Evolutionary conservation across 352 stramenopile genomes (phyloP).

Genomic region (Phytophthora foliorum): DNA sequence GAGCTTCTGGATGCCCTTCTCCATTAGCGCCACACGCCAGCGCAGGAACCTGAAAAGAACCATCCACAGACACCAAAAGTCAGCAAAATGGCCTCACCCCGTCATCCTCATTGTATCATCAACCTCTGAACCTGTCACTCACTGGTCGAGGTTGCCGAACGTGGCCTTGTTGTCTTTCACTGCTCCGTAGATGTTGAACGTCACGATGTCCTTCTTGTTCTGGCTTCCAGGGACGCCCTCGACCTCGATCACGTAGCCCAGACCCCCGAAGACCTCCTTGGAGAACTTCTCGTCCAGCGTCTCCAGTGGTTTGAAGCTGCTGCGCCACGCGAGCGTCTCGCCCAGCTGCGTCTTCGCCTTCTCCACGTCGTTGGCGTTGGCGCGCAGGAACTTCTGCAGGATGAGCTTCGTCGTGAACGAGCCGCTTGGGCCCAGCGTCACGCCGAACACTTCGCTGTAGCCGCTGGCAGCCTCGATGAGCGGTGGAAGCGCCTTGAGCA

Average conservation of each 20-base stretch:
- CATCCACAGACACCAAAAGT: constrained; percentile 7
- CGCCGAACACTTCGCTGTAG: constrained; percentile 38
- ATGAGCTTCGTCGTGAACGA: constrained; percentile 39
- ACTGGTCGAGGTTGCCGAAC: constrained; percentile 37
- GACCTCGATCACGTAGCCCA: constrained; percentile 40
- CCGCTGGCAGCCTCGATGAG: constrained; percentile 29
- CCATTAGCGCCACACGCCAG: constrained; percentile 42
- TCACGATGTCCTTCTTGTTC: constrained; percentile 44
- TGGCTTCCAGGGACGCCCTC: constrained; percentile 28
- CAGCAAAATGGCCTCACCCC: constrained; percentile 5
- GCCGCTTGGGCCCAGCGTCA: constrained; percentile 35
- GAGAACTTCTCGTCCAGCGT: constrained; percentile 36
- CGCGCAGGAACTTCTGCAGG: constrained; percentile 39
- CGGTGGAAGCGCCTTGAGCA: constrained; percentile 25
- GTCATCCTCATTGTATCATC: not conserved
- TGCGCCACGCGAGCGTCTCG: constrained; percentile 39
- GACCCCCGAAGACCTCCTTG: constrained; percentile 27
- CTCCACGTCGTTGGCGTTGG: constrained; percentile 38
- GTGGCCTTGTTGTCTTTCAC: constrained; percentile 44
- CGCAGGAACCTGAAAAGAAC: constrained; percentile 26
- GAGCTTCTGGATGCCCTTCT: constrained; percentile 41
- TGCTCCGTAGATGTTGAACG: constrained; percentile 43
- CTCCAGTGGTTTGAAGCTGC: constrained; percentile 37
- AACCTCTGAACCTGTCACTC: not conserved
- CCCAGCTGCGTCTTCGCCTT: constrained; percentile 37